These are phyloP conservation scores for Adansonia grandidieri DNA, from an alignment of 441 rosid genomes.

Conservation along the genomic window DNA sequence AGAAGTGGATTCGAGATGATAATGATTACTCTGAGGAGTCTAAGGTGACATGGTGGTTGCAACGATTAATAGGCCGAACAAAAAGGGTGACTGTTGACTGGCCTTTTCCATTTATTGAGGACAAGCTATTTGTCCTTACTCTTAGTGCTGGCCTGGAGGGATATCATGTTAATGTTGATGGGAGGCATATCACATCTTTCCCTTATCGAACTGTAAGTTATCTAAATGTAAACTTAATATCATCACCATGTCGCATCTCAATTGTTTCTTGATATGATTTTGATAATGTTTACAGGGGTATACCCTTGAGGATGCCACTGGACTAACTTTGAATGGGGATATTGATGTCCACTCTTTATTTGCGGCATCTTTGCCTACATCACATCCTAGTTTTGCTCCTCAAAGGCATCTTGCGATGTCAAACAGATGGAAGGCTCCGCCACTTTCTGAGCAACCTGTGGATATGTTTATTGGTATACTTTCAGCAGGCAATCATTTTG, in stretches of 20 bases:
- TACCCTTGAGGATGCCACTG: slow-evolving; percentile 86
- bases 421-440: slow-evolving; percentile 65
- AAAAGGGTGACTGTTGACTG: slow-evolving; percentile 61
- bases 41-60: slow-evolving; percentile 71
- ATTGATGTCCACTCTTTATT: slow-evolving; percentile 64
- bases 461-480: slow-evolving; percentile 73
- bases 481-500: slow-evolving; percentile 80
- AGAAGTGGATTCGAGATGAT: slow-evolving; percentile 77
- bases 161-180: slow-evolving; percentile 69
- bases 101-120: slow-evolving; percentile 75
- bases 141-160: slow-evolving; percentile 81
- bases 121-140: slow-evolving; percentile 68
- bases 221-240: slow-evolving; percentile 2
- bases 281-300: slow-evolving; percentile 55
- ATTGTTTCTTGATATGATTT: slow-evolving; percentile 26
- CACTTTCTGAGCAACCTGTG: slow-evolving; percentile 48
- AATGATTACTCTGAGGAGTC: slow-evolving; percentile 51
- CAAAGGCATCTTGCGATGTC: slow-evolving; percentile 70
- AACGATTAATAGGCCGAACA: slow-evolving; percentile 55
- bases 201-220: slow-evolving; percentile 76
- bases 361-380: slow-evolving; percentile 67
- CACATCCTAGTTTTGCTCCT: slow-evolving; percentile 69
- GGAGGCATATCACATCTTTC: slow-evolving; percentile 77
- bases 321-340: slow-evolving; percentile 67
- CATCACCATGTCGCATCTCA: slow-evolving; percentile 11